Percentiles rank a stretch among this genome's conserved stretches.
Conservation (phyloP, 2,329 filamentous ascomycete species). For the Ceratocystis smalleyi region DNA sequence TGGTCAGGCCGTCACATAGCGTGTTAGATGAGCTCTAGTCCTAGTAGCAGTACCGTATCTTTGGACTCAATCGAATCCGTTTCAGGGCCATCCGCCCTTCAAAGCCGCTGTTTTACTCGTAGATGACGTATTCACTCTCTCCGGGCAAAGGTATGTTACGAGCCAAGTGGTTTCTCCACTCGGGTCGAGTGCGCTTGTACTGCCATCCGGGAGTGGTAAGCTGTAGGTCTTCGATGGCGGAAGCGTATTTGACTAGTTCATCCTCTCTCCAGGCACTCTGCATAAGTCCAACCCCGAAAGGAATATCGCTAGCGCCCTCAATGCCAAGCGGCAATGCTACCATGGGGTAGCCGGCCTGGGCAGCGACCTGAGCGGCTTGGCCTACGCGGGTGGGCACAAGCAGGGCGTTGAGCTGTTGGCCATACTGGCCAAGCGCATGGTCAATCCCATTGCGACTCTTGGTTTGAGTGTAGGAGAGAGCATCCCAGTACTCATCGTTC, state of each 20-base stretch:
- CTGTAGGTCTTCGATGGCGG: slow-evolving; percentile 47
- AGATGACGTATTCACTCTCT: slow-evolving; percentile 12
- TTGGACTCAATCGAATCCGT: no score
- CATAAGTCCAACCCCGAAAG: slow-evolving; percentile 37
- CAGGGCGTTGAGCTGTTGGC: slow-evolving; percentile 38
- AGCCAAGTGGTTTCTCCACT: slow-evolving; percentile 36
- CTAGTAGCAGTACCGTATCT: no score
- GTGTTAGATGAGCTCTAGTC: no score
- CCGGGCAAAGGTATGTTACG: slow-evolving; percentile 30
- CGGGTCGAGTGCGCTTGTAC: slow-evolving; percentile 34
- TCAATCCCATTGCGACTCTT: slow-evolving; percentile 54
- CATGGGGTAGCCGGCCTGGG: slow-evolving; percentile 61
- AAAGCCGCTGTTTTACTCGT: not conserved
- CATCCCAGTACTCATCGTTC: slow-evolving; percentile 52
- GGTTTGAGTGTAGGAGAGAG: slow-evolving; percentile 43
- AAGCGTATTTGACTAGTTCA: slow-evolving; percentile 43
- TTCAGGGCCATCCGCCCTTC: no score
- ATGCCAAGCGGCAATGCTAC: slow-evolving; percentile 52
- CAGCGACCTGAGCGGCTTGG: slow-evolving; percentile 52
- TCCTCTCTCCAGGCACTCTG: slow-evolving; percentile 47
- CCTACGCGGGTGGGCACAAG: slow-evolving; percentile 54
- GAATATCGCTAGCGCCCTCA: slow-evolving; percentile 26
- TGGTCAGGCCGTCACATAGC: no score
- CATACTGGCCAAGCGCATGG: slow-evolving; percentile 36
- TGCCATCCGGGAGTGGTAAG: slow-evolving; percentile 25